Evolutionary conservation across 2,329 filamentous ascomycete species (phyloP), one percentile per base, ranked within the genome.

Genomic region (Periglandula ipomoeae): DNA sequence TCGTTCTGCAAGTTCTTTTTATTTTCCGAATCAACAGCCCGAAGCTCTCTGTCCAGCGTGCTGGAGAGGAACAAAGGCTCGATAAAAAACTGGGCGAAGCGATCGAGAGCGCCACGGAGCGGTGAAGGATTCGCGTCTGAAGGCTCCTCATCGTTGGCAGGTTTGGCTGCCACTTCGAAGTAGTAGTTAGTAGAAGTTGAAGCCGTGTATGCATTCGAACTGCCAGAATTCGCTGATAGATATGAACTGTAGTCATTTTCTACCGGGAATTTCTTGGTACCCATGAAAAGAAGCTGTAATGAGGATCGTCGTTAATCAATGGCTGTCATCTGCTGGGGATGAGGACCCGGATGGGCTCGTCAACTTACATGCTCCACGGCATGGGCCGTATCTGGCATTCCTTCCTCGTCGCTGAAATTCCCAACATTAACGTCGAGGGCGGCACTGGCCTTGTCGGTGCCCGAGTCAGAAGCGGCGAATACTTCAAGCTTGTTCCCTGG

Each of bases 231-330:
- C 51, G 87, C 78, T 46, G 89, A 87, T 47, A 98, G 79, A 65
- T 95, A 98, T 63, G 91, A 85, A 61, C 88, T 89, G 73, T 98
- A 98, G 55, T 87, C 91, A 66, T 98, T 97, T 69, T 96, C 91
- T 63, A 84, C 80, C 1, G 93, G 93, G 61, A 93, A 98, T 79
- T 97, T 98, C 67, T 95, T 85, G 7, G 93, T 98, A 44, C 93
- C 93, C 93, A 98, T 97, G 72, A 98, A 98, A 22, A 98, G 73
- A 55, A 96, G 72, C 76, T 83, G 46, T 27, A 30, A 10, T n/a
- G 6, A 23, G 47, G 22, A 47, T 5, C 20, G 17, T 35, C 11
- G 46, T 60, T 44, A 60, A 56, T 40, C 37, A 44, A 37, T 41
- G 24, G 15, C 32, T 9, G 37, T 5, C 19, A 50, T 15, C 49